A percentile compares a stretch with the other conserved stretches of the same genome.
Conservation (phyloP, 768 basidiomycete genomes). For the Podaxis sp. region DNA sequence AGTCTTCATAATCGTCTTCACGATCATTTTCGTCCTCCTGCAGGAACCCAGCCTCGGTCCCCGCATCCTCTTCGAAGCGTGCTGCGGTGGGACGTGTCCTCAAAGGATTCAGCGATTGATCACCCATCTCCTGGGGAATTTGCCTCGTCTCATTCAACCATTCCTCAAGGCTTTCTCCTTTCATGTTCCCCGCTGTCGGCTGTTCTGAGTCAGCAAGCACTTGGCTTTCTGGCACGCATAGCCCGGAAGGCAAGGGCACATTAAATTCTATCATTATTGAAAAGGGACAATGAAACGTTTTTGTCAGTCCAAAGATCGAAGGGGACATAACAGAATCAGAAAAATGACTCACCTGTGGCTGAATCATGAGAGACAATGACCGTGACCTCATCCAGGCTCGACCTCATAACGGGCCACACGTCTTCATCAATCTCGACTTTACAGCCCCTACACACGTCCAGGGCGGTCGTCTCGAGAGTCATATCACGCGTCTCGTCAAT, state of each 20-base stretch:
- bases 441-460: slow-evolving; percentile 28
- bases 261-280: not conserved
- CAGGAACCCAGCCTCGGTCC: not conserved
- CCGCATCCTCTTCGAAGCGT: not conserved
- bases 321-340: not conserved
- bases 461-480: slow-evolving; percentile 23
- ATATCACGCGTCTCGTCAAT: slow-evolving; percentile 13
- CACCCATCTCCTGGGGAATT: not conserved
- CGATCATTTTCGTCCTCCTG: not conserved
- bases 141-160: not conserved
- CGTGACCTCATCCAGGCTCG: slow-evolving; percentile 27
- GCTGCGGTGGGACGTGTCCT: too few species aligned
- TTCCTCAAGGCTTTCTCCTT: not conserved
- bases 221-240: not conserved
- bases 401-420: slow-evolving; percentile 26
- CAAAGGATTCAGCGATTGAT: not conserved
- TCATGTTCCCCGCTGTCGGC: not conserved
- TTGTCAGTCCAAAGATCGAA: too few species aligned
- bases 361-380: slow-evolving; percentile 16
- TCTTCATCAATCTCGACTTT: slow-evolving; percentile 29
- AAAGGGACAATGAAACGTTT: too few species aligned
- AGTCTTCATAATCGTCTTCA: not conserved
- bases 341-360: not conserved
- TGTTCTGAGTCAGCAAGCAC: not conserved
- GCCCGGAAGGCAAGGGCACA: not conserved